A percentile compares a stretch with the other conserved stretches of the same genome.
These are phyloP conservation scores for Kockovaella imperatae DNA, from an alignment of 768 basidiomycete species.

Conservation along the genomic window DNA sequence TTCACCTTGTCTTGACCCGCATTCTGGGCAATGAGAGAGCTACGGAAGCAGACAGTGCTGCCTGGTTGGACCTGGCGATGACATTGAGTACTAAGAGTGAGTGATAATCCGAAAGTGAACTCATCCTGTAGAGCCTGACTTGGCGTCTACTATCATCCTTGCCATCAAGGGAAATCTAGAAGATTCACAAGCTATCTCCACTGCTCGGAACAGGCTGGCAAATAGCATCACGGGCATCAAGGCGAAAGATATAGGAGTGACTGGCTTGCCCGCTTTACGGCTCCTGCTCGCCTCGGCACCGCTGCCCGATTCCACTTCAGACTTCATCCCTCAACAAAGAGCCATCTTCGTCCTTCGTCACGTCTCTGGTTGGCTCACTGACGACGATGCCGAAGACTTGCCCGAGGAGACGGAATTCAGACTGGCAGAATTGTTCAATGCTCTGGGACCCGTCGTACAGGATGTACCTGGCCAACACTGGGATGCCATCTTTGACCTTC, in stretches of 20 bases:
- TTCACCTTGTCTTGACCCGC: no score
- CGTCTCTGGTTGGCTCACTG: conserved; percentile 70
- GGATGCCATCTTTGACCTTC: conserved; percentile 81
- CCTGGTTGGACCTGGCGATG: conserved; percentile 67
- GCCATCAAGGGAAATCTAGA: conserved; percentile 57
- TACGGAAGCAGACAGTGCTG: conserved; percentile 1
- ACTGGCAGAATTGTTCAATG: conserved; percentile 64
- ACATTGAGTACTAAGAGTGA: background rate
- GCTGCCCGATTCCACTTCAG: conserved; percentile 63
- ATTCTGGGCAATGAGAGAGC: conserved; percentile 7
- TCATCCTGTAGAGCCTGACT: conserved; percentile 55
- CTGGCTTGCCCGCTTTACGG: conserved; percentile 63
- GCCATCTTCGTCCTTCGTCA: conserved; percentile 80
- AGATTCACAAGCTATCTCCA: conserved; percentile 47
- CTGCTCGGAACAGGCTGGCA: conserved; percentile 80
- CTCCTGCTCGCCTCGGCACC: conserved; percentile 68
- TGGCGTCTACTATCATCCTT: conserved; percentile 59
- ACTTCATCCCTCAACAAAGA: conserved; percentile 75
- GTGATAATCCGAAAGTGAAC: background rate
- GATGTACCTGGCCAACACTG: conserved; percentile 80
- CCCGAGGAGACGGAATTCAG: conserved; percentile 70
- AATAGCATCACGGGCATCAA: conserved; percentile 65
- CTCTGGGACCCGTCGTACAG: conserved; percentile 80
- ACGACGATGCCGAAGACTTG: conserved; percentile 51
- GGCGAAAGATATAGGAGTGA: conserved; percentile 56